Evolutionary conservation across 2,329 filamentous ascomycete species (phyloP).

Genomic region (Diaporthe capsici): DNA sequence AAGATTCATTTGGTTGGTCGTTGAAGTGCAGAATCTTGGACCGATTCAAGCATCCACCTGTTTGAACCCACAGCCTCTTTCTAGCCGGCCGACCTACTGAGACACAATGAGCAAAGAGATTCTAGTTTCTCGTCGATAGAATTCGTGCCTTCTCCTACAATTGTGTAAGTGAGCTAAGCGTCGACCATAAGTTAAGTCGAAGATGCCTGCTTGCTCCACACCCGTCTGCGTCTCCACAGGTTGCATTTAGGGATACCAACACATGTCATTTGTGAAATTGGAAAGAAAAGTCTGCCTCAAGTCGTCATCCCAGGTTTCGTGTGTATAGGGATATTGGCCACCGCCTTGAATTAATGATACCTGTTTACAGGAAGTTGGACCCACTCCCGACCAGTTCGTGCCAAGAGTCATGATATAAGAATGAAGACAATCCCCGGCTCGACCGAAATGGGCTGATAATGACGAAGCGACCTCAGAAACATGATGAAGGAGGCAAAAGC

Average conservation of each 20-base stretch:
- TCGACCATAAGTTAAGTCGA: not conserved
- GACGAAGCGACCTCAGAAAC: not conserved
- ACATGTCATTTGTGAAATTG: not conserved
- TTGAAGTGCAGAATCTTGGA: not conserved
- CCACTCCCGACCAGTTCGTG: not conserved
- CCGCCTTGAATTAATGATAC: not conserved
- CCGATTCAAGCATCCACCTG: not conserved
- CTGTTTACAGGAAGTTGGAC: not conserved
- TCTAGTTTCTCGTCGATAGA: not conserved
- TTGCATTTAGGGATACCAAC: not conserved
- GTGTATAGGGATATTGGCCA: not conserved
- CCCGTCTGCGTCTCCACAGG: not conserved
- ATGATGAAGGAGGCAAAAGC: not conserved
- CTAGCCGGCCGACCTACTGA: accelerated
- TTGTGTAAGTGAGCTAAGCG: not conserved
- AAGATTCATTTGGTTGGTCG: not conserved
- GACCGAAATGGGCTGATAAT: constrained; percentile 2
- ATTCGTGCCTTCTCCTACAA: not conserved
- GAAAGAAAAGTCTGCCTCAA: not conserved
- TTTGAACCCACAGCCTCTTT: not conserved
- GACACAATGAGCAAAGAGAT: not conserved
- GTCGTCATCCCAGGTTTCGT: not conserved
- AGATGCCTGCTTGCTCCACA: not conserved
- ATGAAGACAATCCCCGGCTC: not conserved
- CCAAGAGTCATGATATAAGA: constrained; percentile 22